Evolutionary conservation across 2,329 filamentous ascomycete species (phyloP), one percentile per base, ranked within the genome.

Genomic region (Nigrospora sphaerica): DNA sequence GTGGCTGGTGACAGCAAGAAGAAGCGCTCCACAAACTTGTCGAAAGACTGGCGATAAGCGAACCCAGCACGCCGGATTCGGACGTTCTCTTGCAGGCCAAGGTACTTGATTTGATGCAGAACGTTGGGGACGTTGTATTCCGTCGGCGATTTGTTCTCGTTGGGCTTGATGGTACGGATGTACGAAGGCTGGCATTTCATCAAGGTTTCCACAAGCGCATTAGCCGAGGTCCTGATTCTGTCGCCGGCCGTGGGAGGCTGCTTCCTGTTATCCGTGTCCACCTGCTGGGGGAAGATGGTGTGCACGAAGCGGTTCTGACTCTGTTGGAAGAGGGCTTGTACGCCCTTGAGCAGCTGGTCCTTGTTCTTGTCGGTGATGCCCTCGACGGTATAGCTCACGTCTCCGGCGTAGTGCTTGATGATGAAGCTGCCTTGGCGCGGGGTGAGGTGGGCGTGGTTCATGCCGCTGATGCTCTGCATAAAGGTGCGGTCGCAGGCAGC

Each of bases 351-450:
- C 39, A 98, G 75, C 67, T 95, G 89, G 62, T 98, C 93, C 75
- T 97, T 98, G 75, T 97, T 98, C 78, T 98, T 98, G 67, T 98
- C 93, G 1, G 93, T 98, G 74, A 98, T 98, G 49, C 93, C 93
- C 47, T 95, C 88, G 3, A 97, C 85, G 2, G 87, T 88, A 66
- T 98, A 98, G 54, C 83, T 84, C 55, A 98, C 93, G 67, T 98
- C 93, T 67, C 93, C 93, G 48, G 93, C 93, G 63, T 98, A 98
- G 69, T 98, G 93, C 74, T 96, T 97, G 70, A 98, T 87, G 61
- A 98, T 93, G 67, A 98, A 98, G 64, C 88, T 93, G 44, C 92
- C 92, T 68, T 97, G 92, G 36, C 93, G 81, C 52, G 87, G 88
- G 48, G 90, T 88, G 57, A 98, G 85, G 64, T 98, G 93, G 28